Conservation (phyloP, 371 early-diverging fungal genomes). For the Mucor racemosus region DNA sequence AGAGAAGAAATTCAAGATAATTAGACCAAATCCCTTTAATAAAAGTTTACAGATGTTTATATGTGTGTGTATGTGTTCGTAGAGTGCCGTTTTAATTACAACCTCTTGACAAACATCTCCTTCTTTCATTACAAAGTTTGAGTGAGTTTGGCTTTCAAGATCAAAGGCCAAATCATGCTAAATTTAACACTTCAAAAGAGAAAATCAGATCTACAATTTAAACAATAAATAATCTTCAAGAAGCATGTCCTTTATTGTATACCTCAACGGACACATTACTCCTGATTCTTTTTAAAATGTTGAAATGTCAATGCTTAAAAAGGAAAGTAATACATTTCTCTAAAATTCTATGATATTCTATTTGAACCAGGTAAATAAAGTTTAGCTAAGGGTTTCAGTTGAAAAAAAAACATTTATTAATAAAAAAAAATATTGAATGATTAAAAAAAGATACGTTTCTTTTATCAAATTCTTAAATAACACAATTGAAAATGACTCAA, state of each 20-base stretch:
- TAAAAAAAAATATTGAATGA: no score
- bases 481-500: conserved; percentile 36
- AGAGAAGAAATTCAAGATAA: not conserved
- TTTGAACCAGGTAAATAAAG: no score
- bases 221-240: no score
- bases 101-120: no score
- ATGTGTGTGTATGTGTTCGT: not conserved
- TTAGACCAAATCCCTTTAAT: not conserved
- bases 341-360: not conserved
- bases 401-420: not conserved
- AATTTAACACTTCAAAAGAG: no score
- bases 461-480: no score
- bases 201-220: no score
- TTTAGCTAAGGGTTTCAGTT: not conserved
- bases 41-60: not conserved
- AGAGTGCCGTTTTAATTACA: not conserved
- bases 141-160: no score
- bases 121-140: no score
- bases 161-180: no score
- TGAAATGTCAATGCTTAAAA: not conserved
- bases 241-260: no score
- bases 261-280: not conserved
- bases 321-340: not conserved
- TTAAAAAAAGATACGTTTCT: no score
- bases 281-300: not conserved